Evolutionary conservation across 352 stramenopile genomes (phyloP).

Genomic region (Phytophthora pistaciae): DNA sequence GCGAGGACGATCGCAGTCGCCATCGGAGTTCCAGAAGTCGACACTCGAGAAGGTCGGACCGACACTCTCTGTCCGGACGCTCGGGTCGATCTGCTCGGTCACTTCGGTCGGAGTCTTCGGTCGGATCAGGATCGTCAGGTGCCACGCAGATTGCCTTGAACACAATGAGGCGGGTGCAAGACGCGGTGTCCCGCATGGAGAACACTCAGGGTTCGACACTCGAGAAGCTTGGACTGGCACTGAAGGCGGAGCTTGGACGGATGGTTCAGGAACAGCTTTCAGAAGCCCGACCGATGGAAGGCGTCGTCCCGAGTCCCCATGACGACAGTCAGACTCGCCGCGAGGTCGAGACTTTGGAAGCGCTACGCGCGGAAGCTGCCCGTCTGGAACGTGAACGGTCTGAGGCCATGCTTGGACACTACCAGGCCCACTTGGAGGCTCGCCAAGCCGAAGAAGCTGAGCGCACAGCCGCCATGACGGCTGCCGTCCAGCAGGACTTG

Average conservation of each 20-base stretch:
- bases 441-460: too few species aligned
- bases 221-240: neutral
- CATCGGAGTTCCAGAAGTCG: neutral
- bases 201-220: neutral
- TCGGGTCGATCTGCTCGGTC: neutral
- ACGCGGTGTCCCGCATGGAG: neutral
- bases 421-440: too few species aligned
- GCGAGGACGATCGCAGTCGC: neutral
- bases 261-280: neutral
- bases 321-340: neutral
- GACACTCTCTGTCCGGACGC: neutral
- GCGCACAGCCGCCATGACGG: too few species aligned
- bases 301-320: neutral
- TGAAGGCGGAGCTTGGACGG: neutral
- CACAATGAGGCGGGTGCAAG: conserved; percentile 2
- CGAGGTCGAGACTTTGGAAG: neutral
- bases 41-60: neutral
- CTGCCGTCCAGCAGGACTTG: too few species aligned
- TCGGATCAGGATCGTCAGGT: neutral
- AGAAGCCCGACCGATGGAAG: neutral
- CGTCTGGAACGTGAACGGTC: too few species aligned
- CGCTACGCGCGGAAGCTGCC: neutral
- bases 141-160: conserved; percentile 1
- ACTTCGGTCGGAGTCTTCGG: neutral
- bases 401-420: too few species aligned